Conservation (phyloP, 108 stramenopile species). For the Epipyxis sp. region DNA sequence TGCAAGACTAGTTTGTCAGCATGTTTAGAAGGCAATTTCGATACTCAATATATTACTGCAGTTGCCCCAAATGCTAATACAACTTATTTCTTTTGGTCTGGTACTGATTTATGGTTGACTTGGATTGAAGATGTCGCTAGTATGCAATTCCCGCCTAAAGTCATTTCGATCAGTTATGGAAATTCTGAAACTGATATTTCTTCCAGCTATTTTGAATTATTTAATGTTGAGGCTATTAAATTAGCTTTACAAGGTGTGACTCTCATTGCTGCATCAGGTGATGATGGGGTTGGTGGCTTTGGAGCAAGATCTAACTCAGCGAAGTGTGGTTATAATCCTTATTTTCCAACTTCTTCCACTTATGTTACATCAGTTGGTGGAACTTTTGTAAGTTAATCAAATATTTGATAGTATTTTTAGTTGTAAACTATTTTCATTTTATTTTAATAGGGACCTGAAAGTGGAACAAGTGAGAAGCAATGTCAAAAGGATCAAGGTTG, state of each 20-base stretch:
- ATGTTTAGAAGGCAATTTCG: no score
- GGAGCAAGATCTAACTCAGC: neutral
- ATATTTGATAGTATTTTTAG: neutral
- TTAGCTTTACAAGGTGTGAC: constrained; percentile 28
- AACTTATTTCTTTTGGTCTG: no score
- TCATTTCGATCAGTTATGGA: constrained; percentile 27
- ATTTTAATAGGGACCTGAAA: neutral
- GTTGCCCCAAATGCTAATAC: no score
- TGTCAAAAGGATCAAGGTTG: neutral
- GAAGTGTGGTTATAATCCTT: constrained; percentile 1
- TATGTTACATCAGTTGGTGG: constrained; percentile 44
- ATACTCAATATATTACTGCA: no score
- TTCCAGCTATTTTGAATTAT: constrained; percentile 2
- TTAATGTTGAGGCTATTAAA: constrained; percentile 35
- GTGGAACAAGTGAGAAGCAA: constrained; percentile 1
- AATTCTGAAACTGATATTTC: constrained; percentile 1
- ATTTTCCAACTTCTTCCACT: constrained; percentile 35
- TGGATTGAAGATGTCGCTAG: neutral
- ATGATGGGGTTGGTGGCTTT: constrained; percentile 21
- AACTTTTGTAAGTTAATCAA: neutral
- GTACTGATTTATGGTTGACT: no score
- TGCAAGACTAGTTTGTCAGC: no score
- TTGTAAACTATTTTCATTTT: neutral
- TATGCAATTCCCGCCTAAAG: neutral
- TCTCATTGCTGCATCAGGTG: constrained; percentile 37